Percentiles rank a stretch among this genome's conserved stretches.
phyloP scores from a whole-genome alignment of 2,329 filamentous ascomycete species.

The Biscogniauxia sp. region DNA sequence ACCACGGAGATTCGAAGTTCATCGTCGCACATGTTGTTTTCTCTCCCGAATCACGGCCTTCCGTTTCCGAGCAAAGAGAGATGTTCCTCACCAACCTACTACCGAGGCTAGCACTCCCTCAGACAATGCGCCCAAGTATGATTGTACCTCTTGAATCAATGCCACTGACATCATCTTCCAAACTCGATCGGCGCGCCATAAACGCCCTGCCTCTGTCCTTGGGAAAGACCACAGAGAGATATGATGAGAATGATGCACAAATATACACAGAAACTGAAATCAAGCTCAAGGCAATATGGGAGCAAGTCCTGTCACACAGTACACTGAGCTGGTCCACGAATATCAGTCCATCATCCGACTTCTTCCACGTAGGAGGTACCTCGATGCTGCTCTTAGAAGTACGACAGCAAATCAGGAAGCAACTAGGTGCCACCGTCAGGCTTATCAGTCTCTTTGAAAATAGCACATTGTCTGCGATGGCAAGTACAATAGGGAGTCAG shows the following conservation, averaged over 20 bases:
- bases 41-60: constrained; percentile 4
- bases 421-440: not conserved
- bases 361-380: constrained; percentile 42
- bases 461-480: constrained; percentile 1
- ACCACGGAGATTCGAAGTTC: constrained; percentile 7
- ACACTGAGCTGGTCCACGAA: not conserved
- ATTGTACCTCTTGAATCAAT: not conserved
- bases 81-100: not conserved
- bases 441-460: not conserved
- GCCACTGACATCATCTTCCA: not conserved
- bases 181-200: not conserved
- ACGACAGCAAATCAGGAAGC: not conserved
- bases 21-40: constrained; percentile 17
- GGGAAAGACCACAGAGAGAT: not conserved
- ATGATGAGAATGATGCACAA: not conserved
- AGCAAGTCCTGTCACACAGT: constrained; percentile 1
- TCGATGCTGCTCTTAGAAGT: constrained; percentile 38
- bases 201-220: not conserved
- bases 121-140: too few species aligned
- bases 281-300: constrained; percentile 3
- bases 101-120: not conserved
- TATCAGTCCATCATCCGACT: constrained; percentile 28
- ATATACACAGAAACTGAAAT: too few species aligned
- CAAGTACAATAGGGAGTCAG: not conserved
- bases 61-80: not conserved